Percentiles rank a stretch among this genome's conserved stretches.
Conservation (phyloP, 306 rosid species). For the Malus fusca region DNA sequence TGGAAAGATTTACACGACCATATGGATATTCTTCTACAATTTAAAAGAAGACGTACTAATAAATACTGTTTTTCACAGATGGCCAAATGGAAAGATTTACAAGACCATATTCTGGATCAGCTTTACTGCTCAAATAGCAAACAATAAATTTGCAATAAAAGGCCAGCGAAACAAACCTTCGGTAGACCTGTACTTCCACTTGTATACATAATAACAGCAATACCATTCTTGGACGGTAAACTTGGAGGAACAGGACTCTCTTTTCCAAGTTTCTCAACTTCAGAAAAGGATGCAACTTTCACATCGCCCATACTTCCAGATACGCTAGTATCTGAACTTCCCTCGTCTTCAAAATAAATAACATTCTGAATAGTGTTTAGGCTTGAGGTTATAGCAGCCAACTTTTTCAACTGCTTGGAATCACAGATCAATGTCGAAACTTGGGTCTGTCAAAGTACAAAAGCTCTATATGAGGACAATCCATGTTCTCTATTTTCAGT, state of each 20-base stretch:
- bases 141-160: constrained; percentile 1
- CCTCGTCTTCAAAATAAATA: constrained; percentile 67
- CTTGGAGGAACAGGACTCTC: constrained; percentile 44
- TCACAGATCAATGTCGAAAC: constrained; percentile 75
- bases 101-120: constrained; percentile 4
- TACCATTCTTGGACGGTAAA: constrained; percentile 60
- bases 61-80: background rate
- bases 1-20: too few species aligned
- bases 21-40: background rate
- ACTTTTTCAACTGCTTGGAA: constrained; percentile 63
- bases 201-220: constrained; percentile 88
- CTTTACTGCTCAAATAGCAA: constrained; percentile 8
- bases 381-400: constrained; percentile 55
- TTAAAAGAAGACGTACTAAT: background rate
- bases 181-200: constrained; percentile 96
- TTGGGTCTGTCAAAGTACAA: constrained; percentile 58
- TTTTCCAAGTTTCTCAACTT: constrained; percentile 76
- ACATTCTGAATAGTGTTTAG: constrained; percentile 49
- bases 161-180: constrained; percentile 52
- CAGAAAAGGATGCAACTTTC: constrained; percentile 52
- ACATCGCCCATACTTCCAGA: constrained; percentile 38
- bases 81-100: background rate
- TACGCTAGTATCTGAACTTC: constrained; percentile 24
- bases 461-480: constrained; percentile 28
- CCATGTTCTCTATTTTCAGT: background rate